Base-by-base conservation (phyloP, 139 green algal genomes). In the Volvox africanus region DNA sequence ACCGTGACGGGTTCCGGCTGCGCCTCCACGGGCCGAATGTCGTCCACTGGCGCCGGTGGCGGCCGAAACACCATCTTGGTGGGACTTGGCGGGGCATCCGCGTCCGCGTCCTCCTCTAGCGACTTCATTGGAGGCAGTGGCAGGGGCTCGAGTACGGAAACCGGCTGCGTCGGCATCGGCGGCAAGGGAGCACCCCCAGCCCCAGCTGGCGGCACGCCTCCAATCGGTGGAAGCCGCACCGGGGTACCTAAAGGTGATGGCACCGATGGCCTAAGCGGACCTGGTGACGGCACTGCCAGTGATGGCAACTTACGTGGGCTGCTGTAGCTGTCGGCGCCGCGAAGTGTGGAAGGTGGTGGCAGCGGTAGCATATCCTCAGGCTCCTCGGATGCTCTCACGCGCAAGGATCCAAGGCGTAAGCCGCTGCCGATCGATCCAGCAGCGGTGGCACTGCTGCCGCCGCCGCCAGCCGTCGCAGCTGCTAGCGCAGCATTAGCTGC, bases 351-450 rank as follows among this genome's bases (percentile, higher is more conserved):
- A 11, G 12, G n/a, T n/a, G 87, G 87, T 75, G 87, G 87, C 87
- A 91, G 87, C 76, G 87, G 87, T 22, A 91, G 87, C 87, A 91
- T 86, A 62, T 91, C 76, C 76, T 91, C 87, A 22, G 61, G 71
- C 55, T 90, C 86, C 84, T 88, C 82, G 2, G 65, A 16, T 62
- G 35, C 26, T 3, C 84, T 68, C 22, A 89, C 84, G 18, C 84
- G 84, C 12, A 89, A 67, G 11, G 82, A 79, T 24, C 65, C 33
- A 32, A 88, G 35, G 21, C 84, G 67, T 20, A 68, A 26, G 69
- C 69, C 33, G 76, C 32, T 80, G 18, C 71, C 71, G 18, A 35
- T 82, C 17, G n/a, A 32, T 2, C n/a, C 76, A 36, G 32, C 76
- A 11, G 32, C 76, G 76, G 76, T 36, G 76, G 33, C 76, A 61